A percentile compares a stretch with the other conserved stretches of the same genome.
Conservation (phyloP, 2,329 filamentous ascomycete species). For the Tolypocladium nubicola region DNA sequence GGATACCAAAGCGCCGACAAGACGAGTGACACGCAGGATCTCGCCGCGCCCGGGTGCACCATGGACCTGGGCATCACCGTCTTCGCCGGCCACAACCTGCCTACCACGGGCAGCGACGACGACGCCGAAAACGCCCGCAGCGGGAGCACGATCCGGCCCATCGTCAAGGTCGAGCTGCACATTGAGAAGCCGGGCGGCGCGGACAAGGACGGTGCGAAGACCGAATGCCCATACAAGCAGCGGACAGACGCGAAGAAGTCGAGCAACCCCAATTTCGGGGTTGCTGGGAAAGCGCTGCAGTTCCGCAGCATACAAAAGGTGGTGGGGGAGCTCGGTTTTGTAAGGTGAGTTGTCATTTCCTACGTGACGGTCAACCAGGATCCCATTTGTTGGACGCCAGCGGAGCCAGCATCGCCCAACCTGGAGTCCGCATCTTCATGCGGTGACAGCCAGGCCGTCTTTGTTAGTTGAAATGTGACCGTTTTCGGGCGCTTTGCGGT, state of each 20-base stretch:
- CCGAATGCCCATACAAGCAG: constrained; percentile 49
- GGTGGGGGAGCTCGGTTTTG: constrained; percentile 60
- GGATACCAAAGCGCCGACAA: constrained; percentile 52
- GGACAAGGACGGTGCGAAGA: constrained; percentile 15
- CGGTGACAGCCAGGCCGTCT: background rate
- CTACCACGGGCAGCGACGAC: constrained; percentile 18
- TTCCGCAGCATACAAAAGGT: constrained; percentile 50
- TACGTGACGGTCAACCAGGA: background rate
- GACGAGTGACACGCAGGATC: constrained; percentile 27
- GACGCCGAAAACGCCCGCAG: constrained; percentile 21
- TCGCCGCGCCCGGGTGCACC: constrained; percentile 36
- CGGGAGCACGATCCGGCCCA: constrained; percentile 45
- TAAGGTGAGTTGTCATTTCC: constrained; percentile 44
- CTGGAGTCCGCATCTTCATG: background rate
- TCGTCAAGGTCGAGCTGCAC: constrained; percentile 72
- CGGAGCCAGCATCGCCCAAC: background rate
- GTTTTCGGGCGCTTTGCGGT: background rate
- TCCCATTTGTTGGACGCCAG: background rate
- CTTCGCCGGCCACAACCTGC: constrained; percentile 64
- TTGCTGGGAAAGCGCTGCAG: constrained; percentile 37
- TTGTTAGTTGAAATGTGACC: background rate
- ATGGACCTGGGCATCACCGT: constrained; percentile 63
- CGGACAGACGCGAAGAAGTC: constrained; percentile 45
- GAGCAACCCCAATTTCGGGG: constrained; percentile 53
- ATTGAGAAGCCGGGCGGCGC: constrained; percentile 48